phyloP scores from a whole-genome alignment of 2,329 filamentous ascomycete genomes.

The Trichocomaceae sp. region DNA sequence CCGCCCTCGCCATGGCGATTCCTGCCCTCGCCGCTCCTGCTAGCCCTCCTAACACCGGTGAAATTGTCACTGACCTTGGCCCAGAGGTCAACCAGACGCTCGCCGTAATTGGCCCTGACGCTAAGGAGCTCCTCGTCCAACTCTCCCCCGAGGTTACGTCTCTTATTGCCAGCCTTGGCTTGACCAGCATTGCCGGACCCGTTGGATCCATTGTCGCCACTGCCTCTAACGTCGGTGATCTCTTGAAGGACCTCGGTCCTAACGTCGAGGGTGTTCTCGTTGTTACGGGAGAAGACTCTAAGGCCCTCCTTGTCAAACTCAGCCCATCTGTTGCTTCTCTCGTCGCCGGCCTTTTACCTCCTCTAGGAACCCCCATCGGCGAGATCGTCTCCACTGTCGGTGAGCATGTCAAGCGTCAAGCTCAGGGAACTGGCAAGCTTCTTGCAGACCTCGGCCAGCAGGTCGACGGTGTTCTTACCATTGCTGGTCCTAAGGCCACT shows the following conservation, averaged over 20 bases:
- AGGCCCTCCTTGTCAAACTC: conserved; percentile 27
- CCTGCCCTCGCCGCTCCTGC: conserved; percentile 14
- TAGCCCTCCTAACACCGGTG: conserved; percentile 18
- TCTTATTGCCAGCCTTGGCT: conserved; percentile 26
- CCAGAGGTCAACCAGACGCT: conserved; percentile 27
- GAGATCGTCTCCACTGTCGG: conserved; percentile 22
- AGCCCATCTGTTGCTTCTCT: conserved; percentile 23
- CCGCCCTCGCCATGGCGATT: conserved; percentile 6
- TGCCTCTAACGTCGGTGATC: conserved; percentile 22
- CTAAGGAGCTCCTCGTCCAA: conserved; percentile 24
- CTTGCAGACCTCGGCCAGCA: conserved; percentile 22
- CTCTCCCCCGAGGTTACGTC: conserved; percentile 25
- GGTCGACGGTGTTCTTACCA: conserved; percentile 23
- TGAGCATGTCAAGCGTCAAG: conserved; percentile 24
- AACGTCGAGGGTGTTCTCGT: conserved; percentile 24
- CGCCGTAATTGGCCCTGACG: conserved; percentile 24
- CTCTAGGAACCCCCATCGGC: conserved; percentile 25
- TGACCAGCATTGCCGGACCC: conserved; percentile 20
- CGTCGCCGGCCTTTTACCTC: conserved; percentile 25
- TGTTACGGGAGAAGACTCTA: conserved; percentile 24
- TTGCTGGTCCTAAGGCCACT: conserved; percentile 24
- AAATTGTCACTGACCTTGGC: conserved; percentile 26
- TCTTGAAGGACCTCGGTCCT: conserved; percentile 21
- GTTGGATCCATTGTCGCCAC: conserved; percentile 24
- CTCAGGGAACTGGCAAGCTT: conserved; percentile 19